A percentile compares a stretch with the other conserved stretches of the same genome.
phyloP scores from a whole-genome alignment of 768 basidiomycete species.

The Amanita polypyramis region DNA sequence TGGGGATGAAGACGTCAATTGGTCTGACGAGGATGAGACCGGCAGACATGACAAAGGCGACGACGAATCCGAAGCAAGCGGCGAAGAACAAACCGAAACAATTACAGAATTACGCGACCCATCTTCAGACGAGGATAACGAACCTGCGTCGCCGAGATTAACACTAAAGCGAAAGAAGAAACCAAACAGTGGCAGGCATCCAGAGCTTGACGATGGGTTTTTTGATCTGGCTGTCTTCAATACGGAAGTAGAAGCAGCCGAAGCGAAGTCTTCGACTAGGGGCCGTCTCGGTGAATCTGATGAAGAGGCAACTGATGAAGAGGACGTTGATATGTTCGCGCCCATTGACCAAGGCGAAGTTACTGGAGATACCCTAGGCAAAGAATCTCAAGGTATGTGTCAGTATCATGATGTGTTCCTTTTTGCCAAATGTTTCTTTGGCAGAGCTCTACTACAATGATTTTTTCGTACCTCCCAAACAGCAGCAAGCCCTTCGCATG shows the following conservation, averaged over 20 bases:
- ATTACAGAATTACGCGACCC: slow-evolving; percentile 24
- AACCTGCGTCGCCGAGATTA: slow-evolving; percentile 15
- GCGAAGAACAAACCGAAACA: slow-evolving; percentile 15
- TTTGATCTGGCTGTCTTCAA: slow-evolving; percentile 88
- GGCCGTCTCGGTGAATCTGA: slow-evolving; percentile 42
- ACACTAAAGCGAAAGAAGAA: slow-evolving; percentile 17
- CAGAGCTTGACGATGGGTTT: slow-evolving; percentile 78
- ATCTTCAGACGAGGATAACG: slow-evolving; percentile 25
- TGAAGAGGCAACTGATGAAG: slow-evolving; percentile 42
- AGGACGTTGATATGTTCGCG: slow-evolving; percentile 57
- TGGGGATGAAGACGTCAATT: neutral
- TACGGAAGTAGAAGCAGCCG: slow-evolving; percentile 68
- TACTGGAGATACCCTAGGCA: slow-evolving; percentile 36
- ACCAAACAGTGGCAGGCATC: slow-evolving; percentile 7
- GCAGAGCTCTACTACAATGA: slow-evolving; percentile 62
- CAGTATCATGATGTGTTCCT: neutral
- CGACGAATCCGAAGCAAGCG: slow-evolving; percentile 14
- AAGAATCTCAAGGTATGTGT: slow-evolving; percentile 29
- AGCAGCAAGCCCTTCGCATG: slow-evolving; percentile 13
- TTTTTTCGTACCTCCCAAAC: slow-evolving; percentile 65
- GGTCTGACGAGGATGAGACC: slow-evolving; percentile 5
- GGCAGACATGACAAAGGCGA: no score
- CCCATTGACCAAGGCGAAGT: slow-evolving; percentile 35
- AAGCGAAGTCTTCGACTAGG: slow-evolving; percentile 48
- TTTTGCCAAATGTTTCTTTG: neutral